phyloP scores from a whole-genome alignment of 257 asterid genomes.

The Salvia splendens region DNA sequence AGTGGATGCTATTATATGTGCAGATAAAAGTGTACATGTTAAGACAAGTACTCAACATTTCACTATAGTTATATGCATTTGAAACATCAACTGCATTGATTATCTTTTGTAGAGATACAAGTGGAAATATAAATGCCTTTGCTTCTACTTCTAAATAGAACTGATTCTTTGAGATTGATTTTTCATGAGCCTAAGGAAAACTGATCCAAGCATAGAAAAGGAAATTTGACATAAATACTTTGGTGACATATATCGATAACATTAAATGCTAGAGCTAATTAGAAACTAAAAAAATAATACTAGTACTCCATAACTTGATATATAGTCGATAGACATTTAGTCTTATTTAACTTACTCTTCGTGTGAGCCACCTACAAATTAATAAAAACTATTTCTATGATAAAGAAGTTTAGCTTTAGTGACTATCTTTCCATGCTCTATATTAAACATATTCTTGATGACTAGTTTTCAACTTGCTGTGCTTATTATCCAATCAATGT shows the following conservation, averaged over 20 bases:
- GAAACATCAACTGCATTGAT: too few species aligned
- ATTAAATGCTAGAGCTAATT: background rate
- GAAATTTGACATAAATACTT: too few species aligned
- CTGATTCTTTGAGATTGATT: too few species aligned
- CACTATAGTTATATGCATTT: too few species aligned
- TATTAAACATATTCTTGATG: slow-evolving; percentile 30
- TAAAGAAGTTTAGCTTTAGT: slow-evolving; percentile 26
- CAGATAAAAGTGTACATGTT: too few species aligned
- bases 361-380: slow-evolving; percentile 46
- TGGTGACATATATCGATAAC: background rate
- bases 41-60: too few species aligned
- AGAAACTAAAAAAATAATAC: background rate
- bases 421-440: slow-evolving; percentile 52
- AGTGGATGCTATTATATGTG: too few species aligned
- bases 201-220: too few species aligned
- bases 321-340: background rate
- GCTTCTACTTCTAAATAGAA: too few species aligned
- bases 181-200: too few species aligned
- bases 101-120: too few species aligned
- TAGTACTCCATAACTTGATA: background rate
- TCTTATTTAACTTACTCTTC: slow-evolving; percentile 30
- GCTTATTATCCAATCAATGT: slow-evolving; percentile 24
- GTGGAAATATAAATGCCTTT: too few species aligned
- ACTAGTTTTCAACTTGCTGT: slow-evolving; percentile 40
- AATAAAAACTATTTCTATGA: slow-evolving; percentile 8